phyloP scores from a whole-genome alignment of 148 eudicot genomes.

The Drosera capensis region DNA sequence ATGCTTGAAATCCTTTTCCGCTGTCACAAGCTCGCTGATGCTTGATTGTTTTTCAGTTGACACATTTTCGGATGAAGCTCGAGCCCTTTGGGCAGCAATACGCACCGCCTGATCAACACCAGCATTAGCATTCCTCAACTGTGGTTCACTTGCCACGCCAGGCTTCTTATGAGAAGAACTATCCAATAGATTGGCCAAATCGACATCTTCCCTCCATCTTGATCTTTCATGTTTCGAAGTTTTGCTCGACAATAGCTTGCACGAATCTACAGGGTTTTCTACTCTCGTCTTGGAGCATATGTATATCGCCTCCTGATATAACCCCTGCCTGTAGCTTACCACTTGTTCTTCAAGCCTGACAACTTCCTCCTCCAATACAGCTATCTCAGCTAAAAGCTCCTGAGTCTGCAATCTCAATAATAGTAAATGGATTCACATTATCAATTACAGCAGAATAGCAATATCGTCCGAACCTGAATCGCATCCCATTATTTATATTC shows the following conservation, averaged over 20 bases:
- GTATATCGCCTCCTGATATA: slow-evolving; percentile 47
- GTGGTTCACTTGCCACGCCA: background rate
- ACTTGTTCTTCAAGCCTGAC: slow-evolving; percentile 71
- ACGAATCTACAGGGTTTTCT: slow-evolving; percentile 12
- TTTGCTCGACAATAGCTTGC: slow-evolving; percentile 22
- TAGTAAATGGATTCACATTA: background rate
- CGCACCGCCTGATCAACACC: background rate
- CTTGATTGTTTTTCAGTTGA: background rate
- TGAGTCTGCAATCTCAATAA: slow-evolving; percentile 24
- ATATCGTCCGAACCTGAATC: too few relatives aligned
- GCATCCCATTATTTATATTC: background rate
- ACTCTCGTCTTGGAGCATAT: slow-evolving; percentile 32
- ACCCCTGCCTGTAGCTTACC: slow-evolving; percentile 44
- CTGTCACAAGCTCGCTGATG: background rate
- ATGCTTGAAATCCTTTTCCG: slow-evolving; percentile 30
- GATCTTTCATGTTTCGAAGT: slow-evolving; percentile 4
- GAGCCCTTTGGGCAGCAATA: slow-evolving; percentile 1
- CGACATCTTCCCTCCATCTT: background rate
- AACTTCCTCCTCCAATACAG: slow-evolving; percentile 82
- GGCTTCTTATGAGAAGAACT: background rate
- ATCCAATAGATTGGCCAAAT: background rate
- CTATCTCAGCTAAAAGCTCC: slow-evolving; percentile 81
- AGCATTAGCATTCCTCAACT: background rate
- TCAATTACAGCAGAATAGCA: background rate
- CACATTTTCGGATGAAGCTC: background rate